Evolutionary conservation across 2,329 filamentous ascomycete species (phyloP).

Genomic region (Talaromyces amestolkiae): DNA sequence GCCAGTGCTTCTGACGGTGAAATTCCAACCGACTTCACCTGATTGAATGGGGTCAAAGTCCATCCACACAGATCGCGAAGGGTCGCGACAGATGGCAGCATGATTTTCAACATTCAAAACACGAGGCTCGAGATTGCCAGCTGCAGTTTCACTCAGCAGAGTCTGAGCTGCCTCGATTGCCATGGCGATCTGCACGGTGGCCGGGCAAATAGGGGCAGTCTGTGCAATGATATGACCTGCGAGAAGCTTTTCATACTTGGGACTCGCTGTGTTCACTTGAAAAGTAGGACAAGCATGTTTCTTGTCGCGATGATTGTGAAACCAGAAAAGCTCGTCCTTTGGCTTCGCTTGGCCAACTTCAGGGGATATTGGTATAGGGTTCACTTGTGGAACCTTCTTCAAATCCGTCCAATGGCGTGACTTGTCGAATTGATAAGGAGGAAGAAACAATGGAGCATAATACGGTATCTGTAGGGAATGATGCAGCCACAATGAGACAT

Average conservation of each 20-base stretch:
- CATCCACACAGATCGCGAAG: constrained; percentile 26
- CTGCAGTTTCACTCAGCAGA: constrained; percentile 1
- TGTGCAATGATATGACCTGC: constrained; percentile 40
- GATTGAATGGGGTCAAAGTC: constrained; percentile 26
- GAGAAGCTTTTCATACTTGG: constrained; percentile 36
- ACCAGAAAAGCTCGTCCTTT: background rate
- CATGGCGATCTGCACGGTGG: constrained; percentile 39
- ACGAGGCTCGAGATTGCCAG: constrained; percentile 24
- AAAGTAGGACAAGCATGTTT: background rate
- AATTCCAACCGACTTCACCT: constrained; percentile 27
- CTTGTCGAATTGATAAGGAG: background rate
- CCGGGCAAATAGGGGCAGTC: constrained; percentile 41
- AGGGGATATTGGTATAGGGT: background rate
- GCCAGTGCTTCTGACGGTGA: constrained; percentile 25
- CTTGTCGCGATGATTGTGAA: background rate
- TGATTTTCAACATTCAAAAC: constrained; percentile 33
- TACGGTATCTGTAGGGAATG: constrained; percentile 26
- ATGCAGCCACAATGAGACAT: constrained; percentile 31
- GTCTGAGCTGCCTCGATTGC: constrained; percentile 32
- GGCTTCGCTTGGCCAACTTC: background rate
- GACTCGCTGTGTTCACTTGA: constrained; percentile 33
- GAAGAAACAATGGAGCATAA: background rate
- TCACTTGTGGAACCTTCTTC: background rate
- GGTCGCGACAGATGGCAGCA: constrained; percentile 33
- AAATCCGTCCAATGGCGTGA: background rate